Evolutionary conservation across 2,329 filamentous ascomycete genomes (phyloP), one percentile per base, ranked within the genome.

Genomic region (Triangularia setosa): DNA sequence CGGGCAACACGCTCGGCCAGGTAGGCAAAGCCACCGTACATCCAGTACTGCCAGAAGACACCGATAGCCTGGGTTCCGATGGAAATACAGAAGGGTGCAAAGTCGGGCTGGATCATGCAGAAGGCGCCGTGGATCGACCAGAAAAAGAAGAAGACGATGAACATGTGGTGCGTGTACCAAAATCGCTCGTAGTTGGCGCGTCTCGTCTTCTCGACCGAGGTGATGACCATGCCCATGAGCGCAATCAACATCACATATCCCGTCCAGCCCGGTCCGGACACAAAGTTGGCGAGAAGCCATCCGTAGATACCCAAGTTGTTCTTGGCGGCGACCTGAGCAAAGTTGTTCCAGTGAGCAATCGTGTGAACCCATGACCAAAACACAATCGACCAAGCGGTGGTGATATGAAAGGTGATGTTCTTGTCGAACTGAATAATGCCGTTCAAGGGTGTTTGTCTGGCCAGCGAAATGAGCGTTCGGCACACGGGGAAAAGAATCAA

Each of bases 91-190:
- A 90, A 93, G 1, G 91, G 91, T 5, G 89, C 89, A 67, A 90
- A 86, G 74, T 95, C 91, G 60, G 91, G 88, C 77, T 92, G 91
- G 73, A 94, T 94, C 91, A 95, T 94, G 78, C 92, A 94, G 80
- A 93, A 95, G 25, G 90, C 90, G 64, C 91, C 92, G 77, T 96
- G 92, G 72, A 94, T 85, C n/a, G 91, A 88, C 91, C 91, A 95
- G 82, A 95, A 93, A 70, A 94, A 82, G 80, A 95, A 95, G 83
- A 95, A 95, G 68, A 94, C 73, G 77, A 94, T 86, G 75, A 95
- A 95, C 75, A 95, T 85, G 79, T 95, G 92, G 78, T 96, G 91
- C 1, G 90, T 92, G 76, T 93, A 93, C 91, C 92, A 96, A 82
- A 95, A 96, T 25, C 91, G 89, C 76, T 94, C 91, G 75, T 92